These are phyloP conservation scores for Spizellomyces sp. DNA, from an alignment of 192 early-diverging fungal genomes.

Conservation along the genomic window DNA sequence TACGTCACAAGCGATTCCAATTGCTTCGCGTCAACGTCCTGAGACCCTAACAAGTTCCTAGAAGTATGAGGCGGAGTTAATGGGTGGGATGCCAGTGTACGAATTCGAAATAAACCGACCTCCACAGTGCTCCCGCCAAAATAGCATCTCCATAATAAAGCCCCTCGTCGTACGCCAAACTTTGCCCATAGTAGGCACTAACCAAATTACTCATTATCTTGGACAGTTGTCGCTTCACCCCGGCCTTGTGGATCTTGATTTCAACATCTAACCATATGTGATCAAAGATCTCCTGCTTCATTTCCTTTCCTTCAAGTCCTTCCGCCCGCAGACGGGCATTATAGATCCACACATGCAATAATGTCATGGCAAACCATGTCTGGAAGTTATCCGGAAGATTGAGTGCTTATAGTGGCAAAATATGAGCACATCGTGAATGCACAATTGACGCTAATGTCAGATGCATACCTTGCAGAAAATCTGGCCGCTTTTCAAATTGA, in stretches of 20 bases:
- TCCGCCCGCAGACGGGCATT: slow-evolving; percentile 70
- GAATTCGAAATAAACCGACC: slow-evolving; percentile 21
- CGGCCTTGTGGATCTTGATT: slow-evolving; percentile 76
- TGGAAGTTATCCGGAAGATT: slow-evolving; percentile 86
- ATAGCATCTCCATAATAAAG: slow-evolving; percentile 80
- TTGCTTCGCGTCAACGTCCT: slow-evolving; percentile 23
- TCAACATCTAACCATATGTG: slow-evolving; percentile 89
- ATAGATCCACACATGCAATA: slow-evolving; percentile 93
- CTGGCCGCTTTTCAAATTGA: slow-evolving; percentile 39
- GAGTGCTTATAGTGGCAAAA: slow-evolving; percentile 22
- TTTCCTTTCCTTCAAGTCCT: slow-evolving; percentile 64
- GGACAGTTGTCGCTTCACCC: slow-evolving; percentile 70
- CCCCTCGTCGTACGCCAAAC: slow-evolving; percentile 91
- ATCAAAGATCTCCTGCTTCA: slow-evolving; percentile 86
- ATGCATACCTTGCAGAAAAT: slow-evolving; percentile 31
- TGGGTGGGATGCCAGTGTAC: background rate
- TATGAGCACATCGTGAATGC: background rate
- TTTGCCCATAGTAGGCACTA: slow-evolving; percentile 82
- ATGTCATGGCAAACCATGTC: slow-evolving; percentile 90
- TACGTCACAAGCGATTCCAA: slow-evolving; percentile 31
- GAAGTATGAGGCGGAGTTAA: background rate
- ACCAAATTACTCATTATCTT: slow-evolving; percentile 82
- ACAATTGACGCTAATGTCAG: background rate
- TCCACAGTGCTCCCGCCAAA: slow-evolving; percentile 89
- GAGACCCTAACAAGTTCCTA: slow-evolving; percentile 15